Evolutionary conservation across 1,139 yeast genomes (phyloP).

Genomic region (Yamadazyma diospyri): DNA sequence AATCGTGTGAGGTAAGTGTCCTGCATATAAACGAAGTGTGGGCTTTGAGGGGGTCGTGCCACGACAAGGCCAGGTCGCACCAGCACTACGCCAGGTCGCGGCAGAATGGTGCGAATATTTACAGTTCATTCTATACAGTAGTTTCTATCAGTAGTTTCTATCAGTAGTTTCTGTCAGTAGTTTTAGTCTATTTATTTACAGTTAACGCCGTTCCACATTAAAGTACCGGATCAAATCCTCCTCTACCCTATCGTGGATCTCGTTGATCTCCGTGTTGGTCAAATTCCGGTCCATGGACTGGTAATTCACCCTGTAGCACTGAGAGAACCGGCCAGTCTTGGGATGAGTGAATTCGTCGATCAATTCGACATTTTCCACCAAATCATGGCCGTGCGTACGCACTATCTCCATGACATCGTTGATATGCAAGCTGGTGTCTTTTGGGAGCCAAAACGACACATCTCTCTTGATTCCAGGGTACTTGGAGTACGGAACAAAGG

Average conservation of each 20-base stretch:
- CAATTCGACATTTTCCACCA: conserved; percentile 79
- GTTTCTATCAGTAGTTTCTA: too few relatives aligned
- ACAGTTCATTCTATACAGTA: too few relatives aligned
- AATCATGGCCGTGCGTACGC: conserved; percentile 78
- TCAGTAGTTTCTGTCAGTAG: too few relatives aligned
- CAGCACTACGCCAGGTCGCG: too few relatives aligned
- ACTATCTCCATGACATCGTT: conserved; percentile 95
- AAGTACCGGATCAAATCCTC: conserved; percentile 47
- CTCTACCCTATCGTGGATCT: conserved; percentile 63
- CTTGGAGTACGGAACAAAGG: conserved; percentile 86
- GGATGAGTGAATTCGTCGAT: conserved; percentile 86
- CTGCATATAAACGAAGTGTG: too few relatives aligned
- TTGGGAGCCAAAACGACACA: conserved; percentile 85
- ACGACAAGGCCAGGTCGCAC: too few relatives aligned
- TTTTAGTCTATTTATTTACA: too few relatives aligned
- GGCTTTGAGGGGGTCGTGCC: too few relatives aligned
- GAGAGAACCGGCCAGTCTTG: conserved; percentile 69
- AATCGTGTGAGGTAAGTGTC: too few relatives aligned
- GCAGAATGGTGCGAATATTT: too few relatives aligned
- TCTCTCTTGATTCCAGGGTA: conserved; percentile 87
- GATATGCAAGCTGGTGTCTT: conserved; percentile 51
- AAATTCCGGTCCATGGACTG: conserved; percentile 94
- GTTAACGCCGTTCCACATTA: conserved; percentile 59
- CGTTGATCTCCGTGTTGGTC: conserved; percentile 77
- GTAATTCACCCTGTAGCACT: conserved; percentile 86